These are phyloP conservation scores for Scheffersomyces amazonensis DNA, from an alignment of 805 yeast genomes.

Conservation along the genomic window DNA sequence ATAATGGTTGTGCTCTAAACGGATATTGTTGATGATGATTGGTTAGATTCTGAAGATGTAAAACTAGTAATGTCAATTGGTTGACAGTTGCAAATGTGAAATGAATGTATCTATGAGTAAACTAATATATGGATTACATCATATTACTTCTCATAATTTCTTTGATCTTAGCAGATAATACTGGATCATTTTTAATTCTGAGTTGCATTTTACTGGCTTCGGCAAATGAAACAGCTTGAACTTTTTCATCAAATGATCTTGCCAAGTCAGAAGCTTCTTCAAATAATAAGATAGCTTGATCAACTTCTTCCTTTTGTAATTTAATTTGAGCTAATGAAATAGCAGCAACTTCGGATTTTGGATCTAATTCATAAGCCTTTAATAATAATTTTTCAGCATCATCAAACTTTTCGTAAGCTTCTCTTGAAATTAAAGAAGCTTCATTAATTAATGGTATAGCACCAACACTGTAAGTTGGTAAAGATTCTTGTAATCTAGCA, in stretches of 20 bases:
- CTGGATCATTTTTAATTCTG: slow-evolving; percentile 69
- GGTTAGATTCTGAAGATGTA: slow-evolving; percentile 2
- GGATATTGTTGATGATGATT: background rate
- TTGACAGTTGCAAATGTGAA: too few species aligned
- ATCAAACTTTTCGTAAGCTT: slow-evolving; percentile 43
- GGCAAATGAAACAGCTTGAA: slow-evolving; percentile 86
- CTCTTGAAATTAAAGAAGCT: slow-evolving; percentile 68
- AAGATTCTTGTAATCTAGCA: slow-evolving; percentile 71
- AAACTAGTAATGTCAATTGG: too few species aligned
- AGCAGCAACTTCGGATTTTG: slow-evolving; percentile 84
- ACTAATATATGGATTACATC: too few species aligned
- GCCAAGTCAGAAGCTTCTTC: slow-evolving; percentile 81
- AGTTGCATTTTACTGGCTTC: slow-evolving; percentile 92
- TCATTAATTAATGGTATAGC: slow-evolving; percentile 88
- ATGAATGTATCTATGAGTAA: too few species aligned
- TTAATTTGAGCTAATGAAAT: slow-evolving; percentile 89
- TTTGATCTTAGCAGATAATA: slow-evolving; percentile 57
- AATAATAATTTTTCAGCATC: slow-evolving; percentile 65
- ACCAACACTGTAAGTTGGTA: slow-evolving; percentile 72
- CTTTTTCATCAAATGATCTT: slow-evolving; percentile 80
- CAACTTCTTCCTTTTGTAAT: slow-evolving; percentile 77
- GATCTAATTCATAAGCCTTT: slow-evolving; percentile 79
- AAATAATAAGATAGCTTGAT: slow-evolving; percentile 77
- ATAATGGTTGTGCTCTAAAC: background rate
- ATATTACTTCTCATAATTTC: slow-evolving; percentile 47